phyloP scores from a whole-genome alignment of 495 filamentous ascomycete genomes.

The Tuber umbilicatum region DNA sequence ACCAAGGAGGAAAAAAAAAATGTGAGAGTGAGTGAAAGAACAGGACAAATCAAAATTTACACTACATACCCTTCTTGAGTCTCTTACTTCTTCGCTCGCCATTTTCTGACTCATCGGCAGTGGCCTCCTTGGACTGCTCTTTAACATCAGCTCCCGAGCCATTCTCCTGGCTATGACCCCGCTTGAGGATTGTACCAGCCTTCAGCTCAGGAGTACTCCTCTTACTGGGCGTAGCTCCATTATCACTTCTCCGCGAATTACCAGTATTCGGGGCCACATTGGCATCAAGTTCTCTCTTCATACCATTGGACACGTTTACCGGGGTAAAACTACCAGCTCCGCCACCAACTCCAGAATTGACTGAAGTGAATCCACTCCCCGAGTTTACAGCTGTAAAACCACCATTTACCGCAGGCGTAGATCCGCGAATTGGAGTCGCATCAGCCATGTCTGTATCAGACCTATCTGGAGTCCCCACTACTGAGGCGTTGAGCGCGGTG shows the following conservation, averaged over 20 bases:
- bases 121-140: constrained; percentile 35
- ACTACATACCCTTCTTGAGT: constrained; percentile 73
- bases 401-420: constrained; percentile 50
- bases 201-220: constrained; percentile 50
- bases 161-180: constrained; percentile 73
- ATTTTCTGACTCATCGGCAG: constrained; percentile 59
- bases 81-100: constrained; percentile 85
- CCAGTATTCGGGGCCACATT: constrained; percentile 45
- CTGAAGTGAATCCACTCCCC: constrained; percentile 66
- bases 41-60: constrained; percentile 23
- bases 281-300: constrained; percentile 41
- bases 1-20: constrained; percentile 29
- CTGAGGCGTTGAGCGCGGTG: constrained; percentile 58
- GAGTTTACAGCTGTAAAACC: constrained; percentile 81
- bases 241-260: constrained; percentile 47
- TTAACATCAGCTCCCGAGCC: constrained; percentile 27
- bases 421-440: constrained; percentile 37
- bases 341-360: constrained; percentile 56
- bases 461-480: constrained; percentile 48
- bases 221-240: constrained; percentile 40
- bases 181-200: constrained; percentile 62
- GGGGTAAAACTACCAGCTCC: constrained; percentile 53
- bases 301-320: constrained; percentile 48
- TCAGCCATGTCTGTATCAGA: constrained; percentile 42
- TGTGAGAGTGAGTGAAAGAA: constrained; percentile 22